Conservation (phyloP, 176 grass and related monocot species). For the Musa troglodytarum region DNA sequence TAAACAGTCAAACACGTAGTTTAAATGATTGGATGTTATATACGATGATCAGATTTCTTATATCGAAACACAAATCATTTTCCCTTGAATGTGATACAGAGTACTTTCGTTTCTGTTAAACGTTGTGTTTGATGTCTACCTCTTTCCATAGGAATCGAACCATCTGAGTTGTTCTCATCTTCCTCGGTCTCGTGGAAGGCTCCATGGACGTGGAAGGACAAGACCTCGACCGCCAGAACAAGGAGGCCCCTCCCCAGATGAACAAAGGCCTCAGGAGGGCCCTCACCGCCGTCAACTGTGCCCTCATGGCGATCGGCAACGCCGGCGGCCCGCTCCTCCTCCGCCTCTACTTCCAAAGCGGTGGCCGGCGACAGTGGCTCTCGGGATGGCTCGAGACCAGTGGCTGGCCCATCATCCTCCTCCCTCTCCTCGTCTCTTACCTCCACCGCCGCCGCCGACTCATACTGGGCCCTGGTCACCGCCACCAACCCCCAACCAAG, state of each 20-base stretch:
- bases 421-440: conserved; percentile 48
- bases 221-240: conserved; percentile 6
- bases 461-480: background rate
- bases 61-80: too few relatives aligned
- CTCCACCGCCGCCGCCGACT: background rate
- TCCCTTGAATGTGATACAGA: too few relatives aligned
- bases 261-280: conserved; percentile 23
- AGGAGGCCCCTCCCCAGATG: conserved; percentile 2
- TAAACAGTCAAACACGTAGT: too few relatives aligned
- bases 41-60: too few relatives aligned
- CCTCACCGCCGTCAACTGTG: conserved; percentile 53
- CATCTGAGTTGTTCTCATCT: too few relatives aligned
- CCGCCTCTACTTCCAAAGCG: conserved; percentile 62
- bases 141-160: too few relatives aligned
- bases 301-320: conserved; percentile 51
- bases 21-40: too few relatives aligned
- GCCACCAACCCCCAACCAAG: background rate
- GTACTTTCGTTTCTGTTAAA: too few relatives aligned
- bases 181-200: too few relatives aligned
- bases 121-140: too few relatives aligned
- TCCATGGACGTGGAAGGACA: background rate
- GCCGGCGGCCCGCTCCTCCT: conserved; percentile 45
- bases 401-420: conserved; percentile 49
- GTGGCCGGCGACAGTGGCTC: conserved; percentile 61
- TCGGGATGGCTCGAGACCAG: conserved; percentile 56